Evolutionary conservation across 2,329 filamentous ascomycete genomes (phyloP).

Genomic region (Cercospora zeae-maydis): DNA sequence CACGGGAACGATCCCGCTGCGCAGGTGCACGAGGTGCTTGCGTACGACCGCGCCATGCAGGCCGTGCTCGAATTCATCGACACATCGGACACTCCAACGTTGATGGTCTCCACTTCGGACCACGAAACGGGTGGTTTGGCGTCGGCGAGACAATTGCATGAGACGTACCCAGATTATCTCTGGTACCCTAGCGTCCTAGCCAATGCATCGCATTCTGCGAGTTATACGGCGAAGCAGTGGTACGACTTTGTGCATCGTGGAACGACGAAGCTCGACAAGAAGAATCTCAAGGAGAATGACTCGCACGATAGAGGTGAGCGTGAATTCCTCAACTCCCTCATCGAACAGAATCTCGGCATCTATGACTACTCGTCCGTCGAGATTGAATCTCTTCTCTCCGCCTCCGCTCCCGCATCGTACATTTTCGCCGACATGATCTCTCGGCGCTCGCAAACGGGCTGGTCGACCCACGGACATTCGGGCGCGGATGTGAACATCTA

Average conservation of each 20-base stretch:
- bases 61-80: conserved; percentile 82
- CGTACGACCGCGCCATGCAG: conserved; percentile 83
- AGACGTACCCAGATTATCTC: conserved; percentile 62
- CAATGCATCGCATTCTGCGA: conserved; percentile 71
- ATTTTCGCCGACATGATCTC: conserved; percentile 82
- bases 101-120: conserved; percentile 87
- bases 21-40: conserved; percentile 78
- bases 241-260: background rate
- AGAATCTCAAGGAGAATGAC: background rate
- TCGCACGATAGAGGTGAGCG: conserved; percentile 45
- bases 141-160: conserved; percentile 67
- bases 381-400: conserved; percentile 58
- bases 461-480: conserved; percentile 84
- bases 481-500: conserved; percentile 97
- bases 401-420: conserved; percentile 54
- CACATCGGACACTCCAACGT: conserved; percentile 65
- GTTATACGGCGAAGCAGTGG: conserved; percentile 52
- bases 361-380: conserved; percentile 66
- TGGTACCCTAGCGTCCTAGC: conserved; percentile 84
- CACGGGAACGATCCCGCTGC: conserved; percentile 56
- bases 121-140: conserved; percentile 93
- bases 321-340: conserved; percentile 66
- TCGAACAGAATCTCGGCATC: conserved; percentile 72
- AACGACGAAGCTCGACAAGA: background rate
- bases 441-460: conserved; percentile 81